phyloP scores from a whole-genome alignment of 331 rosid genomes.

The Erythrophleum ivorense region DNA sequence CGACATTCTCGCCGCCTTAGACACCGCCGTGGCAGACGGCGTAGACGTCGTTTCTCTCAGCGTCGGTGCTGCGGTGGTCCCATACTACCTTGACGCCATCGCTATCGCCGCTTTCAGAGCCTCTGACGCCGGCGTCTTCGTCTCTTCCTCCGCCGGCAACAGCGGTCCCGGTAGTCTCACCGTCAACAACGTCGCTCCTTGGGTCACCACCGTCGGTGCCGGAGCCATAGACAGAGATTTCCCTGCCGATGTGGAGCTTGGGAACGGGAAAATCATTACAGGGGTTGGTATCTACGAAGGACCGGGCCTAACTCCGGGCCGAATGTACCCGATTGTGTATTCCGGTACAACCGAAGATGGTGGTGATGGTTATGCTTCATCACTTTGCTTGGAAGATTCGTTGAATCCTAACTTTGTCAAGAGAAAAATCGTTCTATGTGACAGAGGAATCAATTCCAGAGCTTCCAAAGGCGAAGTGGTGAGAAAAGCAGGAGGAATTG shows the following conservation, averaged over 20 bases:
- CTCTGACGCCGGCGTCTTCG: constrained; percentile 65
- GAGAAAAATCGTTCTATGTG: constrained; percentile 83
- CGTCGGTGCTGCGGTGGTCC: constrained; percentile 95
- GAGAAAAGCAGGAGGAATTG: constrained; percentile 80
- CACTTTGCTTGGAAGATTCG: constrained; percentile 88
- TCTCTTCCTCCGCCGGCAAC: constrained; percentile 89
- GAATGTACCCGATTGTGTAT: constrained; percentile 75
- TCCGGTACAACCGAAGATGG: constrained; percentile 64
- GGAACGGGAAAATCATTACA: constrained; percentile 65
- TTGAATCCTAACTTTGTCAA: constrained; percentile 63
- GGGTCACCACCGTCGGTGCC: constrained; percentile 97
- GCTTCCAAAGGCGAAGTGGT: constrained; percentile 89
- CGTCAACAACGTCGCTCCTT: constrained; percentile 91
- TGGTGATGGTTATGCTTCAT: constrained; percentile 83
- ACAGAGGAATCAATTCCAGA: constrained; percentile 89
- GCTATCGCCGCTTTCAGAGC: constrained; percentile 86
- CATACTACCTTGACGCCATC: constrained; percentile 80
- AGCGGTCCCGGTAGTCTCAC: constrained; percentile 95
- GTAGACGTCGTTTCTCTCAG: constrained; percentile 86
- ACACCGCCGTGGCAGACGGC: constrained; percentile 84
- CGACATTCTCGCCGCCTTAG: constrained; percentile 95
- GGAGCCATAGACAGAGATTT: constrained; percentile 91
- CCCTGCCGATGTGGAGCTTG: constrained; percentile 89
- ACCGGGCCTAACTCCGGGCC: constrained; percentile 75
- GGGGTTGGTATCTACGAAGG: constrained; percentile 83